Base-by-base conservation (phyloP, 164 flowering plant species). In the Macadamia integrifolia region DNA sequence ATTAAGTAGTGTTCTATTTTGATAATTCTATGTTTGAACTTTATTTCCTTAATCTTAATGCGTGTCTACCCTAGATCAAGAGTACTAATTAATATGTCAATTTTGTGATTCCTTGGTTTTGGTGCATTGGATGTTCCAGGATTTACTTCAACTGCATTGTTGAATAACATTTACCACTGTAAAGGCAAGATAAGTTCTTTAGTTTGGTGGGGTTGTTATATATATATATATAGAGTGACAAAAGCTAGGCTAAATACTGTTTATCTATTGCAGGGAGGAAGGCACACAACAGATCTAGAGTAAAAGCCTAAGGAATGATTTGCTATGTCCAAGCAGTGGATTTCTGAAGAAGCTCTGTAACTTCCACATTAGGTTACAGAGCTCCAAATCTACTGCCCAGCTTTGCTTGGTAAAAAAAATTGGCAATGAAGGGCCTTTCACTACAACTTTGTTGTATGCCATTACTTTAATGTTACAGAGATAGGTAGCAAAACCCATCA, bases 151-250 rank as follows among this genome's bases (percentile, higher is more conserved):
- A 83, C 40, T 43, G 28, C 58, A 73, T 23, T 0, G 23, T 23
- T 23, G 23, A 23, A 23, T 87, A 80, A 83, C 88, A 61, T 87
- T 79, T 73, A 87, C 85, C 5, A 85, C 88, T n/a, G 70, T 87
- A 0, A 87, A 83, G 86, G 91, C 49, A 75, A 40, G 60, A 31
- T 12, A 29, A 15, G 42, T n/a, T 60, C 32, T 40, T 8, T 42
- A 35, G 40, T 35, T 23, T 23, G 23, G 23, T 23, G 23, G 23
- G 23, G 23, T 23, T 23, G 0, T 23, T 23, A 23, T 23, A 23
- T 23, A 23, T 23, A 23, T 23, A 23, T 23, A 23, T 23, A 23
- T 23, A 23, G 32, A 13, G 2, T 2, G 9, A 8, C 2, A 30
- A 8, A 65, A 13, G 40, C 4, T 29, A 13, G 28, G 3, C 29